A percentile compares a stretch with the other conserved stretches of the same genome.
Conservation (phyloP, 352 stramenopile genomes). For the Globisporangium cederbergense region DNA sequence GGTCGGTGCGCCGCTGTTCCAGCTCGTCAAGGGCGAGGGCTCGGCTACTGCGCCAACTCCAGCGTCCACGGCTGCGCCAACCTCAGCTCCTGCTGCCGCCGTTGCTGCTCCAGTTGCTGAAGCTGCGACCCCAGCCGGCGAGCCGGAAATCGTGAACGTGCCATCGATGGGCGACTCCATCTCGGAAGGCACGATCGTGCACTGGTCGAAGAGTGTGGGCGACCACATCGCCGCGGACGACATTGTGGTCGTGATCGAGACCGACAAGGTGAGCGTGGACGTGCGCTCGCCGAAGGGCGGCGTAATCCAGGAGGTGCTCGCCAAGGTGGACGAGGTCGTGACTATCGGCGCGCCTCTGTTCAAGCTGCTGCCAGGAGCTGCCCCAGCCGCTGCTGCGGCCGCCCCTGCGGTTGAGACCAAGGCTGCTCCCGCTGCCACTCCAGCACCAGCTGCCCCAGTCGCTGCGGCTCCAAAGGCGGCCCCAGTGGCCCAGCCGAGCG, state of each 20-base stretch:
- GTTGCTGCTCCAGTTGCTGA: constrained; percentile 7
- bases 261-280: constrained; percentile 93
- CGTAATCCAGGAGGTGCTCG: constrained; percentile 89
- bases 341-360: constrained; percentile 92
- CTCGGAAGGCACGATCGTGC: constrained; percentile 96
- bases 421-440: constrained; percentile 11
- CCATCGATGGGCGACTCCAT: constrained; percentile 95
- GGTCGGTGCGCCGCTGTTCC: constrained; percentile 92
- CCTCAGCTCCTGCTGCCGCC: constrained; percentile 15
- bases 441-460: constrained; percentile 12
- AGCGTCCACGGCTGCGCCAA: constrained; percentile 7
- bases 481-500: constrained; percentile 17
- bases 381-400: constrained; percentile 19
- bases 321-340: constrained; percentile 94
- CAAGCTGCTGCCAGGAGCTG: constrained; percentile 80
- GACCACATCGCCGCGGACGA: constrained; percentile 93
- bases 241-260: constrained; percentile 96
- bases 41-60: constrained; percentile 12
- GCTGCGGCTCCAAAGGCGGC: constrained; percentile 21
- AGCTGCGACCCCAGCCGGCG: constrained; percentile 11
- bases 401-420: neutral
- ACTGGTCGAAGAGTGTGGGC: constrained; percentile 90
- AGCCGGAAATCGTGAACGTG: constrained; percentile 59
- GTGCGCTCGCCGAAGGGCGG: constrained; percentile 87
- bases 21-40: constrained; percentile 36